Percentiles rank a stretch among this genome's conserved stretches.
Evolutionary conservation across 176 grass and related monocot species (phyloP).

Genomic region (Aegilops speltoides): DNA sequence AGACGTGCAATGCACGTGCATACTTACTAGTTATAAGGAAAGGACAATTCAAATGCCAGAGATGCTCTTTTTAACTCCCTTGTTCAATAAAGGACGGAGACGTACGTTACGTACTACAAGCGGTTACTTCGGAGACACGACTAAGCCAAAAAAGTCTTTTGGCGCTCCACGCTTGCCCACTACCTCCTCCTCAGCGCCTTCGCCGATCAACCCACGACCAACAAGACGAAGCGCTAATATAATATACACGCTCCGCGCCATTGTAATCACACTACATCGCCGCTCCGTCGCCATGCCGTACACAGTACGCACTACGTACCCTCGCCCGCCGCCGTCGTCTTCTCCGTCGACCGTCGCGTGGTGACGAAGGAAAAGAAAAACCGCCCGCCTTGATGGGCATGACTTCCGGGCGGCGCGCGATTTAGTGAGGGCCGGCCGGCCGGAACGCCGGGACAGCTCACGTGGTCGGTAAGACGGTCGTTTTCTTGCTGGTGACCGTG

Average conservation of each 20-base stretch:
- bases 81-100: too few relatives aligned
- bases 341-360: not conserved
- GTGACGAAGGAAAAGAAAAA: not conserved
- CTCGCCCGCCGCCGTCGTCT: not conserved
- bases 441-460: constrained; percentile 35
- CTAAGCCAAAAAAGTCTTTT: not conserved
- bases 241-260: too few relatives aligned
- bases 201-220: not conserved
- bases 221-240: not conserved
- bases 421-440: not conserved
- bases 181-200: not conserved
- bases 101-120: too few relatives aligned
- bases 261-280: too few relatives aligned
- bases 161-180: not conserved
- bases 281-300: not conserved
- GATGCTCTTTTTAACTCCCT: too few relatives aligned
- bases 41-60: too few relatives aligned
- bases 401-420: not conserved
- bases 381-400: not conserved
- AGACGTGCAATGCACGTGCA: too few relatives aligned
- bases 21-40: too few relatives aligned
- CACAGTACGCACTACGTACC: not conserved
- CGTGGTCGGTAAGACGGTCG: constrained; percentile 40
- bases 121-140: not conserved
- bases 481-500: constrained; percentile 47